A percentile compares a stretch with the other conserved stretches of the same genome.
These are phyloP conservation scores for Cytospora chrysosperma DNA, from an alignment of 2,329 filamentous ascomycete species.

Conservation along the genomic window DNA sequence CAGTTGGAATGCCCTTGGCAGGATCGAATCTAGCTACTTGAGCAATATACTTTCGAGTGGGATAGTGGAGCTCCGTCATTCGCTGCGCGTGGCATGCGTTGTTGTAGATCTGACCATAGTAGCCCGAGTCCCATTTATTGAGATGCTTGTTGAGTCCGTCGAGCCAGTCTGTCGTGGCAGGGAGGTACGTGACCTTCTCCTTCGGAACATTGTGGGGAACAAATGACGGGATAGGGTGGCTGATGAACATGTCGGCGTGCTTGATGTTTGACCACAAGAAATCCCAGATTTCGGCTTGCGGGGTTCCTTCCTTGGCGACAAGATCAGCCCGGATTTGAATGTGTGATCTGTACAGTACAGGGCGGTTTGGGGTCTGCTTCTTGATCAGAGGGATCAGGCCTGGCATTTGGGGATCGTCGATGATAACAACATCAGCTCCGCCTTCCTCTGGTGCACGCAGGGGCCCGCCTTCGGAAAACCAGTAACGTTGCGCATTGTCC, in stretches of 20 bases:
- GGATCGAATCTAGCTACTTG: conserved; percentile 84
- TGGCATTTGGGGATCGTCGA: conserved; percentile 86
- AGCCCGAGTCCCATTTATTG: conserved; percentile 66
- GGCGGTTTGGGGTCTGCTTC: conserved; percentile 65
- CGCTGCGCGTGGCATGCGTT: conserved; percentile 57
- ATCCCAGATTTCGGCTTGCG: conserved; percentile 72
- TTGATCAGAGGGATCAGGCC: conserved; percentile 75
- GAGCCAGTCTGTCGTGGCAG: conserved; percentile 80
- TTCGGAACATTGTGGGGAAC: conserved; percentile 67
- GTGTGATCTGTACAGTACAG: conserved; percentile 77
- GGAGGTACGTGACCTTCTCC: conserved; percentile 70
- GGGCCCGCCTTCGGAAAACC: conserved; percentile 67
- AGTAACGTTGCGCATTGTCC: conserved; percentile 73
- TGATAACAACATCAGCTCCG: conserved; percentile 73
- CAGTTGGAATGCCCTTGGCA: conserved; percentile 76
- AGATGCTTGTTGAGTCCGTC: conserved; percentile 79
- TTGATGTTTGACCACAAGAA: conserved; percentile 73
- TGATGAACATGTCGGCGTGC: conserved; percentile 74
- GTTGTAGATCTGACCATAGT: conserved; percentile 75
- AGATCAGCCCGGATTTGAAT: conserved; percentile 80
- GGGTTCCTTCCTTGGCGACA: conserved; percentile 58
- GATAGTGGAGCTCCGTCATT: conserved; percentile 60
- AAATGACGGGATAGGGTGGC: conserved; percentile 74
- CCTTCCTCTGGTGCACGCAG: conserved; percentile 63
- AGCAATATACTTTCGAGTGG: conserved; percentile 68